phyloP scores from a whole-genome alignment of 2,329 filamentous ascomycete species.

The Fusarium sp. region DNA sequence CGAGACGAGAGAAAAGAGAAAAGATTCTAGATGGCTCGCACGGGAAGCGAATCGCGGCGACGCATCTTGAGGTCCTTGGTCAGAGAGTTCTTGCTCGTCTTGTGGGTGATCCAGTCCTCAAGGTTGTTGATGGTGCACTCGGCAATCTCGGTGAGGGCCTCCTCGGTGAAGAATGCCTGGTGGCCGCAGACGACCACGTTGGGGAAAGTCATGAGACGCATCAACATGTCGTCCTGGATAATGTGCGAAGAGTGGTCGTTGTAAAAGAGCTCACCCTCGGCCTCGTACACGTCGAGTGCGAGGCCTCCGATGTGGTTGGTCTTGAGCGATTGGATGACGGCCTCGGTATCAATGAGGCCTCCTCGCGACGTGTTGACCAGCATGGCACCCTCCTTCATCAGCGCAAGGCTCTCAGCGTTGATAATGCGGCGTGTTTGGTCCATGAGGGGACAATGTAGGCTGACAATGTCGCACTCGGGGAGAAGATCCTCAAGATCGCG shows the following conservation, averaged over 20 bases:
- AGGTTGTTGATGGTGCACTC: slow-evolving; percentile 70
- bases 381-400: slow-evolving; percentile 70
- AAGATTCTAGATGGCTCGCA: slow-evolving; percentile 46
- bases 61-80: slow-evolving; percentile 44
- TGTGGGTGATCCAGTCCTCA: slow-evolving; percentile 54
- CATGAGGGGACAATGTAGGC: slow-evolving; percentile 74
- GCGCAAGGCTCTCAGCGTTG: slow-evolving; percentile 62
- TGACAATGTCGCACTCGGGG: slow-evolving; percentile 69
- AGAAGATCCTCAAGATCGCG: slow-evolving; percentile 67
- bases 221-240: slow-evolving; percentile 74
- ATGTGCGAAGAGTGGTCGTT: slow-evolving; percentile 73
- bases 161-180: slow-evolving; percentile 76
- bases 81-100: slow-evolving; percentile 50
- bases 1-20: background rate
- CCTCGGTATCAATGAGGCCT: slow-evolving; percentile 70
- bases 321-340: slow-evolving; percentile 72
- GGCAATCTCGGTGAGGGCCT: slow-evolving; percentile 74
- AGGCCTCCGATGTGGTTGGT: slow-evolving; percentile 69
- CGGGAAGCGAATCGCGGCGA: slow-evolving; percentile 46
- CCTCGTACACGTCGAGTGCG: slow-evolving; percentile 77
- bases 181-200: slow-evolving; percentile 76
- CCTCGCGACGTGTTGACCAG: slow-evolving; percentile 78
- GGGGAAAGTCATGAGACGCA: slow-evolving; percentile 75
- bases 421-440: slow-evolving; percentile 71
- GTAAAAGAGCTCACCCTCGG: slow-evolving; percentile 73